Evolutionary conservation across 2,329 filamentous ascomycete species (phyloP).

Genomic region (Pestalotiopsis sp.): DNA sequence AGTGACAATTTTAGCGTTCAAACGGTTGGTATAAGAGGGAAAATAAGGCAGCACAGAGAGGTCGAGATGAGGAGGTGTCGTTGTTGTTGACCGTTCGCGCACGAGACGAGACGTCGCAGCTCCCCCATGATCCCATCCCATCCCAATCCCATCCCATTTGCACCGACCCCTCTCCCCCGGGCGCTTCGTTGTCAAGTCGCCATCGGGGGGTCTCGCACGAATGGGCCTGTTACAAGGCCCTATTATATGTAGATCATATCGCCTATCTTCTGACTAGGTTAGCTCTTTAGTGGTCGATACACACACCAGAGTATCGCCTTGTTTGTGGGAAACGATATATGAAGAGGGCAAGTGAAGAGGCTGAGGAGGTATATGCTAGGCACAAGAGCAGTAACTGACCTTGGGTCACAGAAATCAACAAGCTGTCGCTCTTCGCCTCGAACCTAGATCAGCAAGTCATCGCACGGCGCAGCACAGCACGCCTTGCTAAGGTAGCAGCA

Average conservation of each 20-base stretch:
- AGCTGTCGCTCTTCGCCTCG: not conserved
- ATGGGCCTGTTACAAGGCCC: not conserved
- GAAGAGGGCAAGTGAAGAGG: not conserved
- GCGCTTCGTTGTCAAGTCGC: not conserved
- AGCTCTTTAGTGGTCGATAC: not conserved
- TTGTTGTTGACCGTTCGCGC: conserved; percentile 7
- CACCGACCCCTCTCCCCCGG: not conserved
- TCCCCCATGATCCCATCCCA: not conserved
- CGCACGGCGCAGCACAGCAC: not conserved
- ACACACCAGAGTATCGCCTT: not conserved
- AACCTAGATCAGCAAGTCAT: not conserved
- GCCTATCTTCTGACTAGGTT: not conserved
- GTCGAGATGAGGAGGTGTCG: conserved; percentile 11
- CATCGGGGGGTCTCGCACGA: not conserved
- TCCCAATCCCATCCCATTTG: not conserved
- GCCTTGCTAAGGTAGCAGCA: too few relatives aligned
- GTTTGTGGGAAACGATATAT: not conserved
- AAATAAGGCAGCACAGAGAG: not conserved
- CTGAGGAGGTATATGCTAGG: not conserved
- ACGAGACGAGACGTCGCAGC: conserved; percentile 11
- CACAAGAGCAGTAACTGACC: not conserved
- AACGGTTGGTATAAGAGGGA: not conserved
- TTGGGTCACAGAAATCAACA: not conserved
- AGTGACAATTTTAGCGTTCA: not conserved
- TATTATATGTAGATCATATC: not conserved